These are phyloP conservation scores for Starmera quercuum DNA, from an alignment of 805 yeast species.

Conservation along the genomic window DNA sequence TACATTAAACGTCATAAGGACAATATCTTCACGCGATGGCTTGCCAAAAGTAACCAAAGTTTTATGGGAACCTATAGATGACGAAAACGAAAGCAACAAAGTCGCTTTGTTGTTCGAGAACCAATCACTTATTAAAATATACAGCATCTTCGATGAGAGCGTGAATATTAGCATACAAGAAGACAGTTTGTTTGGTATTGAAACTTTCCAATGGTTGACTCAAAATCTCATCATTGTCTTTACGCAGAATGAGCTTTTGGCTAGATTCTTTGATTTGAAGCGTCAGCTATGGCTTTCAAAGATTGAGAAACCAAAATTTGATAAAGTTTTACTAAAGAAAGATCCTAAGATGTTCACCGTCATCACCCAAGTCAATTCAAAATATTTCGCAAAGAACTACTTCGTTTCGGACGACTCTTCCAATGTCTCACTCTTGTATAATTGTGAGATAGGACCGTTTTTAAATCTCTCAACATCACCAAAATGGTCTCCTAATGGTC, in stretches of 20 bases:
- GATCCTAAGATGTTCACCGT: background rate
- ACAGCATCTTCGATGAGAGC: constrained; percentile 7
- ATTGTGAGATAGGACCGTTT: background rate
- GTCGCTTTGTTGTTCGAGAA: constrained; percentile 8
- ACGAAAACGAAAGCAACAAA: constrained; percentile 3
- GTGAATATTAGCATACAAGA: constrained; percentile 10
- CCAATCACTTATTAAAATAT: constrained; percentile 3
- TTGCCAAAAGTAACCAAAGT: constrained; percentile 10
- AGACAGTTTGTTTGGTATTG: constrained; percentile 13
- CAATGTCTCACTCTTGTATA: background rate
- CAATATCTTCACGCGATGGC: background rate
- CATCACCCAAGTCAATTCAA: background rate
- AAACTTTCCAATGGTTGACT: constrained; percentile 10
- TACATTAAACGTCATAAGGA: constrained; percentile 6
- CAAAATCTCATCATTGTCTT: constrained; percentile 10
- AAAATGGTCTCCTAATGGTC: constrained; percentile 1
- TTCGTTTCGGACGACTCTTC: constrained; percentile 1
- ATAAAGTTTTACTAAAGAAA: background rate
- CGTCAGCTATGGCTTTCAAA: constrained; percentile 3
- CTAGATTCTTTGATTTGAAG: constrained; percentile 11
- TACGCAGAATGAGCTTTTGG: constrained; percentile 5
- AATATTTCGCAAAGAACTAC: background rate
- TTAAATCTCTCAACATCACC: background rate
- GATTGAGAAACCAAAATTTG: constrained; percentile 8
- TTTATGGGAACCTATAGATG: constrained; percentile 9